Conservation (phyloP, 352 stramenopile genomes). For the Phytophthora sp. region DNA sequence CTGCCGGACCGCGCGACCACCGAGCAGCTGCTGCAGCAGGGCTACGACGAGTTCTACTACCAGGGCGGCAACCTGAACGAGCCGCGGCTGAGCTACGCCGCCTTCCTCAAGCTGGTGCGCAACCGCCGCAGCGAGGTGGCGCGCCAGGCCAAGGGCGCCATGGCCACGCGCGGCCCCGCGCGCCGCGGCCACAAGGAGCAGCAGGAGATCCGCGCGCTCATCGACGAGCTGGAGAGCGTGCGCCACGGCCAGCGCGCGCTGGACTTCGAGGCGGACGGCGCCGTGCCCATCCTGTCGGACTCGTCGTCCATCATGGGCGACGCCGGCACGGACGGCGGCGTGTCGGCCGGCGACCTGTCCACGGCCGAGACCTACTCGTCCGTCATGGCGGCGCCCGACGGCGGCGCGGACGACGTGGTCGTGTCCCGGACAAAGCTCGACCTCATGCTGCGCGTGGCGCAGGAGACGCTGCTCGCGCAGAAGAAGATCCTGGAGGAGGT, state of each 20-base stretch:
- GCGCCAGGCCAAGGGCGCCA: slow-evolving; percentile 24
- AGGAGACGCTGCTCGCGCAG: slow-evolving; percentile 63
- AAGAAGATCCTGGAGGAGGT: slow-evolving; percentile 72
- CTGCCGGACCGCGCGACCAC: slow-evolving; percentile 56
- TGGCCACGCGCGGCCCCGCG: too few species aligned
- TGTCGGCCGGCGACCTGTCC: slow-evolving; percentile 35
- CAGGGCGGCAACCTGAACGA: slow-evolving; percentile 65
- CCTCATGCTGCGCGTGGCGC: slow-evolving; percentile 53
- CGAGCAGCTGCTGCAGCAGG: slow-evolving; percentile 68
- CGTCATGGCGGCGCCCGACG: slow-evolving; percentile 15
- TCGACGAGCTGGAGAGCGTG: slow-evolving; percentile 63
- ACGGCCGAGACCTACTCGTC: slow-evolving; percentile 38
- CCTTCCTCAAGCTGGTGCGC: slow-evolving; percentile 73
- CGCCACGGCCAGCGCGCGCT: slow-evolving; percentile 31
- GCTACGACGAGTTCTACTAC: slow-evolving; percentile 76
- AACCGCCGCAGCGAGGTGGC: slow-evolving; percentile 63
- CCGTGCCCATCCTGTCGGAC: slow-evolving; percentile 36
- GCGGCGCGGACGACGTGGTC: slow-evolving; percentile 38
- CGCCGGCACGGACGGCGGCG: slow-evolving; percentile 27
- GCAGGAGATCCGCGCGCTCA: slow-evolving; percentile 58
- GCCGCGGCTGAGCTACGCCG: slow-evolving; percentile 54
- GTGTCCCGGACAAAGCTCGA: slow-evolving; percentile 61
- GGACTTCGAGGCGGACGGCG: slow-evolving; percentile 33
- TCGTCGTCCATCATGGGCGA: slow-evolving; percentile 33
- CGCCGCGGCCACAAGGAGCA: slow-evolving; percentile 58